Evolutionary conservation across 208 protist species (phyloP), one percentile per base, ranked within the genome.

Genomic region (Crithidia thermophila): DNA sequence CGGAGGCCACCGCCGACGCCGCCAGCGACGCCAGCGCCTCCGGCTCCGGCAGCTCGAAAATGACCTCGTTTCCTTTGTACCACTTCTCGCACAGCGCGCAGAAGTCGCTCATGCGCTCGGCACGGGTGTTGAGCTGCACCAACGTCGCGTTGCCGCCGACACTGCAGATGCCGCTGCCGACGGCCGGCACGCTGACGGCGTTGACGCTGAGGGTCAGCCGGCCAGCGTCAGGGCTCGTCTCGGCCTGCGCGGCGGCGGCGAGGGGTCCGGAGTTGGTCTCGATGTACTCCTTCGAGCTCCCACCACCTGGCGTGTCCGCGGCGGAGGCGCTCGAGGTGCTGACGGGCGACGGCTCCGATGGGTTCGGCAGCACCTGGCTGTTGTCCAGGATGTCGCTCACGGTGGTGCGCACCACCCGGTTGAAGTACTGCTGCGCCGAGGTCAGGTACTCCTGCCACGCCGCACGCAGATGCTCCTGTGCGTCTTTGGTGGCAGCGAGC

Each of bases 21-120:
- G 81, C 79, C 9, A 94, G 10, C 20, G 33, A n/a, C 9, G 75
- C 87, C 33, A 93, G 39, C 46, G 51, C 71, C 49, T 81, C 73
- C 31, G 82, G 63, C 18, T 78, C 21, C 31, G 75, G 73, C 50
- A 96, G 59, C 21, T 82, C 59, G 46, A 96, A 85, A 27, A 71
- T 60, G 0, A 16, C 33, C 74, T 96, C 88, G 65, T 91, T 83
- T 16, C 72, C 49, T 8, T 73, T 20, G 68, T 86, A 90, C 80
- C 84, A 94, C 72, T 87, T 87, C 25, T 93, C 85, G 30, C 75
- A 80, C 33, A 90, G 56, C 13, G 70, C 56, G 61, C 91, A 96
- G 33, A 94, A 79, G 33, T 93, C 85, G 60, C 86, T 94, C 66
- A 94, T 64, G 33, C 84, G 79, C 72, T 94, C 84, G 3, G 88